A percentile compares a stretch with the other conserved stretches of the same genome.
These are phyloP conservation scores for Arthromyces matolae DNA, from an alignment of 768 basidiomycete species.

Conservation along the genomic window DNA sequence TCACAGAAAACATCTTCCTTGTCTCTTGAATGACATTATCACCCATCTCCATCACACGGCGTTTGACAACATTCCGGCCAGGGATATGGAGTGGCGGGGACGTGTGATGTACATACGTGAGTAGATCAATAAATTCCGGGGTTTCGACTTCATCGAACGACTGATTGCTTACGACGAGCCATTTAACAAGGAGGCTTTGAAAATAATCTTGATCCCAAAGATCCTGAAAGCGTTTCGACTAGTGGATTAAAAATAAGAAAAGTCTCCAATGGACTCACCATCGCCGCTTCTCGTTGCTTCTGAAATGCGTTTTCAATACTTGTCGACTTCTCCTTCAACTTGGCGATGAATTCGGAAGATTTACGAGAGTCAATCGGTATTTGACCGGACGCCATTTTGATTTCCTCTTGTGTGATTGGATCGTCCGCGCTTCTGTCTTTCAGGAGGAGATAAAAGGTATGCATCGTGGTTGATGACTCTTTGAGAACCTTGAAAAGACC, in stretches of 20 bases:
- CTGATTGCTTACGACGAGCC: slow-evolving; percentile 13
- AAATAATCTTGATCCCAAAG: slow-evolving; percentile 7
- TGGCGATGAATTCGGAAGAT: neutral
- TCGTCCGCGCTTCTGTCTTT: neutral
- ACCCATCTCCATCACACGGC: neutral
- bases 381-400: neutral
- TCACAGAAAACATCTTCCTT: slow-evolving; percentile 1
- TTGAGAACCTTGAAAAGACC: slow-evolving; percentile 1
- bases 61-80: neutral
- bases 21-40: neutral
- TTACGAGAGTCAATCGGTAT: neutral
- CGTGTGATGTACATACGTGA: slow-evolving; percentile 14
- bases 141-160: slow-evolving; percentile 19
- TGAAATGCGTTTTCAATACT: slow-evolving; percentile 6
- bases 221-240: neutral
- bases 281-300: neutral
- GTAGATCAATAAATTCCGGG: slow-evolving; percentile 15
- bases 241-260: neutral
- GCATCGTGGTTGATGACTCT: neutral
- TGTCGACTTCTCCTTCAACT: neutral
- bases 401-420: neutral
- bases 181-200: slow-evolving; percentile 1
- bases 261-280: neutral
- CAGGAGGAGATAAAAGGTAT: neutral
- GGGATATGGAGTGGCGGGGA: neutral